A percentile compares a stretch with the other conserved stretches of the same genome.
phyloP scores from a whole-genome alignment of 257 asterid species.

The Coffea eugenioides region DNA sequence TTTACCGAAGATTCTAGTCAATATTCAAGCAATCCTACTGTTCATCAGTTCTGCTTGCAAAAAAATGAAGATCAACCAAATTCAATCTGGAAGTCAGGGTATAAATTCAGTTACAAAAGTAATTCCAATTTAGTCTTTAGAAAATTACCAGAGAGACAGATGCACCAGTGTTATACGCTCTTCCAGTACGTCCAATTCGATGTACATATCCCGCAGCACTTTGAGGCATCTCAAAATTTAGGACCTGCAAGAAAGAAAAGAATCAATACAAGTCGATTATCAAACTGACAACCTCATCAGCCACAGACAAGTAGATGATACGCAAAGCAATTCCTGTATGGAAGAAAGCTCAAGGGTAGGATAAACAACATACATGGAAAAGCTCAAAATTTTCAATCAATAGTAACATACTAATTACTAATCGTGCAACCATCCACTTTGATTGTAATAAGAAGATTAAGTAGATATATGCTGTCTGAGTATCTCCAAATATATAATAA shows the following conservation, averaged over 20 bases:
- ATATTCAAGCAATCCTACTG: too few species aligned
- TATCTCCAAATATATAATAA: not conserved
- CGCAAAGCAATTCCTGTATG: not conserved
- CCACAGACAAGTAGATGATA: not conserved
- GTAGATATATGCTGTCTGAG: too few species aligned
- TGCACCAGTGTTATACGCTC: constrained; percentile 93
- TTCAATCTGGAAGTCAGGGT: not conserved
- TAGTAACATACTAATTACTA: not conserved
- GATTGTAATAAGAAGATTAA: too few species aligned
- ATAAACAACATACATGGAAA: not conserved
- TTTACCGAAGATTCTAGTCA: not conserved
- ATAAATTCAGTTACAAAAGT: too few species aligned
- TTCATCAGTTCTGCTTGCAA: not conserved
- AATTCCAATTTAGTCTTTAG: constrained; percentile 1
- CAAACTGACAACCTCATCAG: not conserved
- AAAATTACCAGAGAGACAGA: constrained; percentile 79
- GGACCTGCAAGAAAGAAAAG: constrained; percentile 47
- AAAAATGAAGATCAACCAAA: not conserved
- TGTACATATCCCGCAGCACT: constrained; percentile 89
- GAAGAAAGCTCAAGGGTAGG: not conserved
- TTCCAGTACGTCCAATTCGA: constrained; percentile 97
- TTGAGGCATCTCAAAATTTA: constrained; percentile 88
- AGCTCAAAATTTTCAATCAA: not conserved
- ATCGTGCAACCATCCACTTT: too few species aligned
- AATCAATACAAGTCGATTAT: not conserved